phyloP scores from a whole-genome alignment of 1,284 basidiomycete genomes.

The Acaromyces ingoldii region DNA sequence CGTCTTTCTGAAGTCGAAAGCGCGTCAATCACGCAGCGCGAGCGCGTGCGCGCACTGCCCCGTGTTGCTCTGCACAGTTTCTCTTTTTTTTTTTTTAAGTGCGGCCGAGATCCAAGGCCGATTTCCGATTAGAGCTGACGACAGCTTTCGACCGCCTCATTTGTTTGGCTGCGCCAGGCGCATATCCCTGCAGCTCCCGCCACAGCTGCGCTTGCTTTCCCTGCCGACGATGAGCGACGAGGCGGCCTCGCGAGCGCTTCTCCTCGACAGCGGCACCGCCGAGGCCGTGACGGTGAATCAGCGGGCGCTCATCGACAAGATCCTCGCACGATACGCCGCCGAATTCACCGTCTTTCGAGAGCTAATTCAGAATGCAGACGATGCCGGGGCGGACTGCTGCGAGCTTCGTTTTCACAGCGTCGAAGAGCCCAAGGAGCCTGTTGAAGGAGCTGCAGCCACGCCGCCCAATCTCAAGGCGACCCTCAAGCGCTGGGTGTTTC shows the following conservation, averaged over 20 bases:
- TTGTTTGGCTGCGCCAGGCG: no score
- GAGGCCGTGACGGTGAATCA: conserved; percentile 93
- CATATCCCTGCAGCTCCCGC: no score
- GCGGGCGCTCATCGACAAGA: conserved; percentile 55
- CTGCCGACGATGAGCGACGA: conserved; percentile 4
- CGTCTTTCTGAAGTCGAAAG: no score
- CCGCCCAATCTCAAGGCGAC: conserved; percentile 50
- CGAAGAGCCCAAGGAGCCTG: neutral
- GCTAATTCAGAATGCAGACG: conserved; percentile 90
- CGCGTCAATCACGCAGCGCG: no score
- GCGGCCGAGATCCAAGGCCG: no score
- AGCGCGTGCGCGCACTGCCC: no score
- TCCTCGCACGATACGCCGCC: conserved; percentile 64
- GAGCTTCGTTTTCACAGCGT: conserved; percentile 44
- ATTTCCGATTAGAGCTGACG: no score
- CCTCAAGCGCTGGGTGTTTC: conserved; percentile 59
- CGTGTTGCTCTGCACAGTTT: no score
- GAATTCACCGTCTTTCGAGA: conserved; percentile 79
- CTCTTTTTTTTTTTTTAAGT: no score
- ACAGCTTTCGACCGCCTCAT: no score
- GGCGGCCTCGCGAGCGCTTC: conserved; percentile 22
- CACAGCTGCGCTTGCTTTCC: no score
- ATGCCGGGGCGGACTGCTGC: conserved; percentile 65
- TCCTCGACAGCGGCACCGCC: conserved; percentile 32
- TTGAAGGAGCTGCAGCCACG: conserved; percentile 17